These are phyloP conservation scores for Dictyostelium capitatum DNA, from an alignment of 78 protist species.

Conservation along the genomic window DNA sequence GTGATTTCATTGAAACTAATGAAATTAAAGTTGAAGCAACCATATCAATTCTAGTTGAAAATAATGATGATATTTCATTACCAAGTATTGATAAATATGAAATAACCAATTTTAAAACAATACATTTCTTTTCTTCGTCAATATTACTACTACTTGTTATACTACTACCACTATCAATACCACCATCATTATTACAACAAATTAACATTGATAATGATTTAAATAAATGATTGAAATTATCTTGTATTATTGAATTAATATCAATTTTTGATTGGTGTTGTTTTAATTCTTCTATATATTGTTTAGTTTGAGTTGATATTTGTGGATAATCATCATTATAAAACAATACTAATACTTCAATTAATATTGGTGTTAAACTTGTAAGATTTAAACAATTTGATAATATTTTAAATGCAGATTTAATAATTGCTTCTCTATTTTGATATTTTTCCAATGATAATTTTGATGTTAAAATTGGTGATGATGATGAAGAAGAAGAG, in stretches of 20 bases:
- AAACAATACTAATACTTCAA: constrained; percentile 34
- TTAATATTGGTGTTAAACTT: constrained; percentile 1
- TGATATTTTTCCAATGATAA: constrained; percentile 9
- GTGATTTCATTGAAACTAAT: constrained; percentile 29
- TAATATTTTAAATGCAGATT: constrained; percentile 2
- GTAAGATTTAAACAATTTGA: neutral
- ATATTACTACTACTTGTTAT: neutral
- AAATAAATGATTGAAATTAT: constrained; percentile 58
- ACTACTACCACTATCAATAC: neutral
- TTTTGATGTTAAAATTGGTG: neutral
- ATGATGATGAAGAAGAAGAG: neutral
- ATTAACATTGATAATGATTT: constrained; percentile 34
- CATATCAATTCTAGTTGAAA: constrained; percentile 26
- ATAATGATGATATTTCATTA: neutral
- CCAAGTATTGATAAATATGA: constrained; percentile 19
- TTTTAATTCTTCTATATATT: neutral
- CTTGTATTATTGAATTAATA: neutral
- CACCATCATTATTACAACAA: neutral
- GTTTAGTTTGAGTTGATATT: neutral
- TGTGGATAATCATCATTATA: constrained; percentile 28
- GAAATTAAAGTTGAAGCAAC: constrained; percentile 15
- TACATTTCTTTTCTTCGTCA: constrained; percentile 44
- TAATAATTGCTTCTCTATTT: constrained; percentile 9
- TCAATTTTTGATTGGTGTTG: neutral
- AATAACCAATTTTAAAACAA: constrained; percentile 4